phyloP scores from a whole-genome alignment of 768 basidiomycete species.

The Paxillus ammoniavirescens region DNA sequence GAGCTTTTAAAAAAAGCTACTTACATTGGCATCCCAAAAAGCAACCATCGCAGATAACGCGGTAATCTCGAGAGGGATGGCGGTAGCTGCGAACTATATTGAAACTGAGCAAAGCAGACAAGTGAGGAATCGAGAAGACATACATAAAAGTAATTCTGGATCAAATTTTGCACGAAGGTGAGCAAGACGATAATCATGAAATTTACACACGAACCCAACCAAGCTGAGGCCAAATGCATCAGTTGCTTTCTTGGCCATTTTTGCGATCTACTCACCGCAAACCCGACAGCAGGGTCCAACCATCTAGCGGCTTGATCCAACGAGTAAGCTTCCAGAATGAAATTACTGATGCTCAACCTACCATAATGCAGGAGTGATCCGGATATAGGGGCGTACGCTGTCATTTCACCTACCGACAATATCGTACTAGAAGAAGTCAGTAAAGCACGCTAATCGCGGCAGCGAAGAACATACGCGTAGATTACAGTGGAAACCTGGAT shows the following conservation, averaged over 20 bases:
- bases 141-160: slow-evolving; percentile 36
- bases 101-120: neutral
- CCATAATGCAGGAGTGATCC: slow-evolving; percentile 29
- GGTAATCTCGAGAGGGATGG: slow-evolving; percentile 49
- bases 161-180: neutral
- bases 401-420: slow-evolving; percentile 30
- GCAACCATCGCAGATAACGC: slow-evolving; percentile 49
- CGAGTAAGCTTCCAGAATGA: neutral
- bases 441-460: neutral
- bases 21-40: slow-evolving; percentile 45
- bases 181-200: neutral
- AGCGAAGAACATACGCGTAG: slow-evolving; percentile 21
- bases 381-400: slow-evolving; percentile 26
- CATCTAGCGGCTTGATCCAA: slow-evolving; percentile 27
- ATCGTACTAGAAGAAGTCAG: slow-evolving; percentile 22
- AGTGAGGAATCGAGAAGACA: neutral
- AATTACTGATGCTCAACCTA: slow-evolving; percentile 1
- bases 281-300: slow-evolving; percentile 31
- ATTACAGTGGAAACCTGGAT: slow-evolving; percentile 26
- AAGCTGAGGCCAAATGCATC: slow-evolving; percentile 9
- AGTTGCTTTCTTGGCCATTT: neutral
- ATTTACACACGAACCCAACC: slow-evolving; percentile 20
- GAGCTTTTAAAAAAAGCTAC: neutral
- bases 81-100: slow-evolving; percentile 29
- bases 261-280: slow-evolving; percentile 20